Evolutionary conservation across 257 asterid genomes (phyloP).

Genomic region (Henckelia pumila): DNA sequence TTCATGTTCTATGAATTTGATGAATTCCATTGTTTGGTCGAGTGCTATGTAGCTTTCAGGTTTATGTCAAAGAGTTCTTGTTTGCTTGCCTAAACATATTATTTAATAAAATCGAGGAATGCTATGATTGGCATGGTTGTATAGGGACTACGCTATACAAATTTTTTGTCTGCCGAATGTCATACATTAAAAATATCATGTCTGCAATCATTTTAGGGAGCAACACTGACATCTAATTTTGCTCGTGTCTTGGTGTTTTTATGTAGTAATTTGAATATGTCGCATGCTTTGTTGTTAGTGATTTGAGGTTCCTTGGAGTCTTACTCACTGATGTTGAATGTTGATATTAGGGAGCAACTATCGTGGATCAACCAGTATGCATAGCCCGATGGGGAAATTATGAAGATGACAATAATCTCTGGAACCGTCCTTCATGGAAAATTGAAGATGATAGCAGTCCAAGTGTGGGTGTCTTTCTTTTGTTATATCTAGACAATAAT

Average conservation of each 20-base stretch:
- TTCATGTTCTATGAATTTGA: too few species aligned
- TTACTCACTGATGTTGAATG: constrained; percentile 16
- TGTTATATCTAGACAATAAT: background rate
- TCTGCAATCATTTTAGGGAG: background rate
- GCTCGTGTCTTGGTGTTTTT: background rate
- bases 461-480: constrained; percentile 37
- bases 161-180: background rate
- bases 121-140: background rate
- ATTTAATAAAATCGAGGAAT: too few species aligned
- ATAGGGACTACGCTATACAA: background rate
- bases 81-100: too few species aligned
- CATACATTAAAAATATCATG: background rate
- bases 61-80: too few species aligned
- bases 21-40: too few species aligned
- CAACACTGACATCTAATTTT: background rate
- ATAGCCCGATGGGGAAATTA: constrained; percentile 83
- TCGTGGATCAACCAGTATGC: constrained; percentile 87
- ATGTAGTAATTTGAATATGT: background rate
- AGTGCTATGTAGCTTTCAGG: too few species aligned
- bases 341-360: constrained; percentile 69
- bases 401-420: constrained; percentile 54
- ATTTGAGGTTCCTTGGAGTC: constrained; percentile 2
- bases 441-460: constrained; percentile 51
- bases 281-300: constrained; percentile 1
- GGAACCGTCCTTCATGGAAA: constrained; percentile 73